Evolutionary conservation across 78 protist species (phyloP).

Genomic region (Neovahlkampfia damariscottae): DNA sequence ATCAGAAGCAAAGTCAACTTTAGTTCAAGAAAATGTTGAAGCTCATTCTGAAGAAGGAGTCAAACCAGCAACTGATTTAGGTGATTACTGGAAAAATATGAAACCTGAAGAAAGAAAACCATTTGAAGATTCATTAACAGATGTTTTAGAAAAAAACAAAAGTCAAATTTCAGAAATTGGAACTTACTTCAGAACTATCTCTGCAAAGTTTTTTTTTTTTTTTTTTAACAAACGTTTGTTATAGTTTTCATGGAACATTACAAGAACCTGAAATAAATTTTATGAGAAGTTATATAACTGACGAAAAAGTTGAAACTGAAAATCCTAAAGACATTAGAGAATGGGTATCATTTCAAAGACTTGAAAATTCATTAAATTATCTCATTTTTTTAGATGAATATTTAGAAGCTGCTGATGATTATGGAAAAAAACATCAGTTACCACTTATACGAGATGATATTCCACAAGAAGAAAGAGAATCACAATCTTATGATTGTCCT

Average conservation of each 20-base stretch:
- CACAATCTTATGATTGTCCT: background rate
- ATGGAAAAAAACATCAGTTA: background rate
- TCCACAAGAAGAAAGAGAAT: background rate
- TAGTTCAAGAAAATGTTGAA: background rate
- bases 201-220: too few species aligned
- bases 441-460: background rate
- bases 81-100: background rate
- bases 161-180: too few species aligned
- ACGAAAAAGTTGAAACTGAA: too few species aligned
- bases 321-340: background rate
- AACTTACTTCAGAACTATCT: too few species aligned
- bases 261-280: too few species aligned
- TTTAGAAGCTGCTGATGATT: background rate
- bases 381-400: too few species aligned
- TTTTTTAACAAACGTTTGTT: too few species aligned
- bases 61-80: background rate
- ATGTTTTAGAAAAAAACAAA: too few species aligned
- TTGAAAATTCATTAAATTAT: background rate
- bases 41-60: background rate
- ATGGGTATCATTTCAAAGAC: background rate
- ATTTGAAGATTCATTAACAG: background rate
- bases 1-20: background rate
- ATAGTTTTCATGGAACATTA: too few species aligned
- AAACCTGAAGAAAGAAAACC: background rate
- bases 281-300: too few species aligned